Conservation (phyloP, 768 basidiomycete genomes). For the Leccinum rimulosum region DNA sequence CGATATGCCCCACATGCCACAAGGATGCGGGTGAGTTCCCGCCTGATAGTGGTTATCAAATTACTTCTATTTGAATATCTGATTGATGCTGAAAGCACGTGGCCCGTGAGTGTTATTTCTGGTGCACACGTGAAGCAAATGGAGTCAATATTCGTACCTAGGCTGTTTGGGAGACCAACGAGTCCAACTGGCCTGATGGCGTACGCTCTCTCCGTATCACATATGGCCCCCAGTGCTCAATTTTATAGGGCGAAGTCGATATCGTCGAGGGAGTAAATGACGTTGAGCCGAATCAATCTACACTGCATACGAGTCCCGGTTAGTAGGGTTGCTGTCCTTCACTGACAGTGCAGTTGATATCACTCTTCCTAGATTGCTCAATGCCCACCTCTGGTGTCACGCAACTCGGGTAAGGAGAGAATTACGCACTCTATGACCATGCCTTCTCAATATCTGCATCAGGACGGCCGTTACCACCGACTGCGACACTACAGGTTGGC, state of each 20-base stretch:
- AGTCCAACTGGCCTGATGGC: constrained; percentile 25
- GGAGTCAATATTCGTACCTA: constrained; percentile 10
- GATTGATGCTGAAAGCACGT: constrained; percentile 27
- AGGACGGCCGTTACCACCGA: constrained; percentile 24
- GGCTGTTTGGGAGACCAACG: constrained; percentile 31
- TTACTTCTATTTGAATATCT: background rate
- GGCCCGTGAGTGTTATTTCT: constrained; percentile 30
- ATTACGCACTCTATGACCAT: too few species aligned
- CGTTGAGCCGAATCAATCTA: constrained; percentile 46
- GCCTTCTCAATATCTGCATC: background rate
- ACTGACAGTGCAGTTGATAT: background rate
- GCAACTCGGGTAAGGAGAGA: constrained; percentile 25
- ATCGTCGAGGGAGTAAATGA: constrained; percentile 49
- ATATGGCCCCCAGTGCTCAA: background rate
- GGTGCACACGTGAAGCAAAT: constrained; percentile 5
- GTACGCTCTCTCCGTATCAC: constrained; percentile 11
- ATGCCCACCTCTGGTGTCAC: constrained; percentile 23
- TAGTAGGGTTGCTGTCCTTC: constrained; percentile 2
- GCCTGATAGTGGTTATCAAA: background rate
- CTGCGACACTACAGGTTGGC: constrained; percentile 22
- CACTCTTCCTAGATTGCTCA: constrained; percentile 19
- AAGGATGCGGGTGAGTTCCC: constrained; percentile 33
- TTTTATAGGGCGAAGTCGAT: constrained; percentile 29
- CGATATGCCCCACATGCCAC: constrained; percentile 36
- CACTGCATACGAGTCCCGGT: constrained; percentile 57